Evolutionary conservation across 176 grass and related monocot genomes (phyloP).

Genomic region (Bonia amplexicaulis): DNA sequence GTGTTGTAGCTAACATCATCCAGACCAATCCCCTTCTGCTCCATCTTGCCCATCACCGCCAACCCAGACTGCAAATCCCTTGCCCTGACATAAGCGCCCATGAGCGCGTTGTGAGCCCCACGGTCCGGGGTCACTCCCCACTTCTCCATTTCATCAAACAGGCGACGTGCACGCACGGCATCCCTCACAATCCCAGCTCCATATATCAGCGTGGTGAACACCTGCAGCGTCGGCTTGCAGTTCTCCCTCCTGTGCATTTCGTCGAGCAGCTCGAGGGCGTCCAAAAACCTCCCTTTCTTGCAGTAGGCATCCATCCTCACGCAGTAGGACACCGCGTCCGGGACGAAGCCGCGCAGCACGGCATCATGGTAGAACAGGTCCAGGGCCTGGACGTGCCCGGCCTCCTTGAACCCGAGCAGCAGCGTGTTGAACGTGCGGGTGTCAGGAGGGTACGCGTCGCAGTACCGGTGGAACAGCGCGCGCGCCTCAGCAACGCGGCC

Average conservation of each 20-base stretch:
- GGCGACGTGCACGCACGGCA: slow-evolving; percentile 15
- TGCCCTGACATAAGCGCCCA: slow-evolving; percentile 55
- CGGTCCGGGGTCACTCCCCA: slow-evolving; percentile 53
- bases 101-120: slow-evolving; percentile 68
- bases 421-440: slow-evolving; percentile 73
- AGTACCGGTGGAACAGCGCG: slow-evolving; percentile 54
- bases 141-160: slow-evolving; percentile 74
- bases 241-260: slow-evolving; percentile 58
- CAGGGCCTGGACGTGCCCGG: slow-evolving; percentile 40
- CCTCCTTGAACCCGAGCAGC: slow-evolving; percentile 88
- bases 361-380: too few relatives aligned
- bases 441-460: slow-evolving; percentile 52
- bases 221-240: slow-evolving; percentile 54
- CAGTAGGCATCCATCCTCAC: slow-evolving; percentile 77
- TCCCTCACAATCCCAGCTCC: slow-evolving; percentile 66
- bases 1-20: slow-evolving; percentile 85
- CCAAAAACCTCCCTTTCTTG: slow-evolving; percentile 60
- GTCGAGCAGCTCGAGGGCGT: slow-evolving; percentile 59
- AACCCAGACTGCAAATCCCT: slow-evolving; percentile 60
- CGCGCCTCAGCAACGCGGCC: slow-evolving; percentile 61
- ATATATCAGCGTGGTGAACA: slow-evolving; percentile 71
- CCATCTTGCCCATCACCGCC: slow-evolving; percentile 64
- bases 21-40: slow-evolving; percentile 42
- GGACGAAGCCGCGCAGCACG: slow-evolving; percentile 54
- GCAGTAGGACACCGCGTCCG: slow-evolving; percentile 64